Base-by-base conservation (phyloP, 2,329 filamentous ascomycete species). In the Elsinoe batatas region DNA sequence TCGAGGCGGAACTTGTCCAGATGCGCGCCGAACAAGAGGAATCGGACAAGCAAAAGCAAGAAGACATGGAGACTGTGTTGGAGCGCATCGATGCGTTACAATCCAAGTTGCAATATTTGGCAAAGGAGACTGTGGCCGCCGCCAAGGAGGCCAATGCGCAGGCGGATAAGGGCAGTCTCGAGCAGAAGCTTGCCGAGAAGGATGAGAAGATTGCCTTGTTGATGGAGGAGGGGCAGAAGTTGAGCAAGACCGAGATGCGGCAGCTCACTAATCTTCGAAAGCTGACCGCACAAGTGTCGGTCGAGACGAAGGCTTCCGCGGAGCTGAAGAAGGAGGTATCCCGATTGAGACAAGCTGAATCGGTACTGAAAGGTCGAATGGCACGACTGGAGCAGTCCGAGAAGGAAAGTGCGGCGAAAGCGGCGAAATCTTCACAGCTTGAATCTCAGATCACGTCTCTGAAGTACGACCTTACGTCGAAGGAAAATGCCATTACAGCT, bases 41-140 rank as follows among this genome's bases (percentile, higher is more conserved):
- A 30, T 74, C 75, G 0, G 74, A 82, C 57, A 71, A 72, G 33
- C 79, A 83, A 59, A 81, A 88, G 61, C 85, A 91, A 57, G 88
- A 93, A 63, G 93, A 97, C 67, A 79, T 90, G 38, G 83, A 93
- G 64, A 79, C 79, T 49, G 88, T 95, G 60, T 79, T 91, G 5
- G 93, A 98, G 70, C 83, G 87, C 35, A 93, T 96, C 56, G 93
- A 98, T 73, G 87, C 91, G 3, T 73, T 98, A 1, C 88, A 97
- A 68, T 83, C 89, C 5, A 97, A 98, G 67, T 74, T 98, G 26
- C 85, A 91, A 61, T 96, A 94, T 65, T 74, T 98, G 11, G 84
- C 91, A 2, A 85, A 85, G 59, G 87, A 91, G 65, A 84, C 87
- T 11, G 81, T 86, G 0, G 85, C 91, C 32, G 77, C 84, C 0